A percentile compares a stretch with the other conserved stretches of the same genome.
Conservation (phyloP, 805 yeast genomes). For the Candida caryicola region DNA sequence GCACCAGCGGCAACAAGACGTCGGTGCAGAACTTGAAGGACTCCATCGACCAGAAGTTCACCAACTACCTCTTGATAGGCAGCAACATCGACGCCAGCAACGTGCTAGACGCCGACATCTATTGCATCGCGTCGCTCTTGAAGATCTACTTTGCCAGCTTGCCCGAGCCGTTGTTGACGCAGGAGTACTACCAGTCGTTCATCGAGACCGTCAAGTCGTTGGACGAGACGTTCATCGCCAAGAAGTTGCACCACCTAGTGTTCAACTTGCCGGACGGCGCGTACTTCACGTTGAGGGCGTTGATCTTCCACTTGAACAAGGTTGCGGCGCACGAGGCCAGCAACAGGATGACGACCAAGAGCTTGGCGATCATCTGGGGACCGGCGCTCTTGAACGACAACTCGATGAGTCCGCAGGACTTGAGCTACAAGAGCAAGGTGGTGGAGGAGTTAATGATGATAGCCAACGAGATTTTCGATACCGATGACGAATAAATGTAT, state of each 20-base stretch:
- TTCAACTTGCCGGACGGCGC: slow-evolving; percentile 92
- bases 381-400: slow-evolving; percentile 76
- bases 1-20: slow-evolving; percentile 75
- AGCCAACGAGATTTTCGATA: slow-evolving; percentile 69
- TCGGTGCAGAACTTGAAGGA: slow-evolving; percentile 72
- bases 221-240: slow-evolving; percentile 48
- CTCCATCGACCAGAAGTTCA: slow-evolving; percentile 72
- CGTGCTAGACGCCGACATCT: slow-evolving; percentile 75
- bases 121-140: slow-evolving; percentile 80
- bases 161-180: slow-evolving; percentile 83
- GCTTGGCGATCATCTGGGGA: slow-evolving; percentile 92
- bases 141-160: slow-evolving; percentile 80
- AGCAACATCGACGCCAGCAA: slow-evolving; percentile 38
- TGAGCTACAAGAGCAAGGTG: slow-evolving; percentile 71
- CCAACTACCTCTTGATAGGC: slow-evolving; percentile 49
- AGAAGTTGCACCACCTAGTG: slow-evolving; percentile 83
- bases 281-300: slow-evolving; percentile 83
- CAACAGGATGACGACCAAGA: slow-evolving; percentile 80
- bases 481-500: slow-evolving; percentile 30
- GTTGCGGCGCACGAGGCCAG: slow-evolving; percentile 59
- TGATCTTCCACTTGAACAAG: slow-evolving; percentile 80
- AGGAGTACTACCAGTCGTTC: slow-evolving; percentile 58
- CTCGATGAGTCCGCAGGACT: slow-evolving; percentile 64
- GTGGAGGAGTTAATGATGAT: slow-evolving; percentile 82
- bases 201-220: slow-evolving; percentile 60